Evolutionary conservation across 2,329 filamentous ascomycete genomes (phyloP), one percentile per base, ranked within the genome.

Genomic region (Penicillium sp.): DNA sequence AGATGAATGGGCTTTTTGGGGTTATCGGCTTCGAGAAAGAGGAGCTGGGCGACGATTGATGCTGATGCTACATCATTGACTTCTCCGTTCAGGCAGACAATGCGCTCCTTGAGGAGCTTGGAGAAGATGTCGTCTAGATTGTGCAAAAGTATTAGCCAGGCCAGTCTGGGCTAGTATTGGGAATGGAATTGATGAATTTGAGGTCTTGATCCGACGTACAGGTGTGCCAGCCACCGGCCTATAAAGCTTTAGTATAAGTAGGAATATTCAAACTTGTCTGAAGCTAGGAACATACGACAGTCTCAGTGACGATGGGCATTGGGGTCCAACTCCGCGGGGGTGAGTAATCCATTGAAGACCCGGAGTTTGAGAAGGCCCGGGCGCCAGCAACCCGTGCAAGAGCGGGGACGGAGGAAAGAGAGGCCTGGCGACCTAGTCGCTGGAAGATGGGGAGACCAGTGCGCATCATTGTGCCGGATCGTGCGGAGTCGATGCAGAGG

Each of bases 21-120:
- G 70, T 91, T 92, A 72, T 99, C 95, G 69, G 93, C 95, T 82
- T 99, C 96, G 75, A 99, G 92, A 85, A 93, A 99, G 62, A 99
- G 89, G 23, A 99, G 87, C 74, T 99, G 96, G 1, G 95, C 92
- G 27, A 98, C 93, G 62, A 98, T 92, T 43, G 90, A 91, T n/a
- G 95, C 93, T 37, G 92, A 96, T 65, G 95, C 87, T 43, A 85
- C 88, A 72, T 96, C 91, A 78, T 98, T 90, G 57, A 98, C 92
- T 70, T 90, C 83, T 69, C 93, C 93, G 70, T 96, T 97, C 35
- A 98, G 84, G 72, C 91, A 96, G 70, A 99, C 84, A 69, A 98
- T 98, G 62, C 93, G 91, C 81, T 98, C 93, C 79, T 92, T 89
- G 19, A 93, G 77, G 6, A 93, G 80, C 69, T 91, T 88, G 21